A percentile compares a stretch with the other conserved stretches of the same genome.
Evolutionary conservation across 139 green algal genomes (phyloP).

Genomic region (Ettlia oleoabundans): DNA sequence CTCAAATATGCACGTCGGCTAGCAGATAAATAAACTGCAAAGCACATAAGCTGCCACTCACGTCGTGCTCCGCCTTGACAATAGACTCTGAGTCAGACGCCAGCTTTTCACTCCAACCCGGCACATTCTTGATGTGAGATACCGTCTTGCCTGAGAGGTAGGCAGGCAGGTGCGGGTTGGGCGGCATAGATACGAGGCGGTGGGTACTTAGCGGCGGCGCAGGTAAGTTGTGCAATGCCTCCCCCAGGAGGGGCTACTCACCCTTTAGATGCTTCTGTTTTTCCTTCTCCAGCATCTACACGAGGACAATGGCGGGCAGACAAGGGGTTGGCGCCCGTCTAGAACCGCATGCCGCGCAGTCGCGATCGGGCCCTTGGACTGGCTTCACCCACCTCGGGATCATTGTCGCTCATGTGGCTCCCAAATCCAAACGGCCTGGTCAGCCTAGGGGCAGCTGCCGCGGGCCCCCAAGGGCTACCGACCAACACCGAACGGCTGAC

Average conservation of each 20-base stretch:
- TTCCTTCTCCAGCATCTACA: constrained; percentile 40
- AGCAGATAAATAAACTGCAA: background rate
- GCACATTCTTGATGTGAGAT: constrained; percentile 21
- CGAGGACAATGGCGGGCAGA: too few species aligned
- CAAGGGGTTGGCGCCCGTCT: too few species aligned
- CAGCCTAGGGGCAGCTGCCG: too few species aligned
- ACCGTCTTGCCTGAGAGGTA: constrained; percentile 17
- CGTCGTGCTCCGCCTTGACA: constrained; percentile 31
- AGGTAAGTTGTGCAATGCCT: too few species aligned
- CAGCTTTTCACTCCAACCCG: constrained; percentile 27
- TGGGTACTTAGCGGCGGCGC: too few species aligned
- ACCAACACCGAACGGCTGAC: too few species aligned
- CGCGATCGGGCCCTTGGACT: background rate
- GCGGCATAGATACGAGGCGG: too few species aligned
- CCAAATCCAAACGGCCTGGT: constrained; percentile 34
- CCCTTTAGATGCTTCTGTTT: constrained; percentile 28
- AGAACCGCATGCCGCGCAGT: background rate
- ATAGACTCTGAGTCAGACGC: constrained; percentile 27
- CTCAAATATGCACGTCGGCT: too few species aligned
- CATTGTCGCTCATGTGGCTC: constrained; percentile 32
- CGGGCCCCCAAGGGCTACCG: background rate
- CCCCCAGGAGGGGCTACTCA: background rate
- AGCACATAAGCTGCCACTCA: background rate
- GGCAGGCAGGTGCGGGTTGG: too few species aligned
- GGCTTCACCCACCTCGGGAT: constrained; percentile 10